phyloP scores from a whole-genome alignment of 768 basidiomycete genomes.

The Xanthoconium stramineum region DNA sequence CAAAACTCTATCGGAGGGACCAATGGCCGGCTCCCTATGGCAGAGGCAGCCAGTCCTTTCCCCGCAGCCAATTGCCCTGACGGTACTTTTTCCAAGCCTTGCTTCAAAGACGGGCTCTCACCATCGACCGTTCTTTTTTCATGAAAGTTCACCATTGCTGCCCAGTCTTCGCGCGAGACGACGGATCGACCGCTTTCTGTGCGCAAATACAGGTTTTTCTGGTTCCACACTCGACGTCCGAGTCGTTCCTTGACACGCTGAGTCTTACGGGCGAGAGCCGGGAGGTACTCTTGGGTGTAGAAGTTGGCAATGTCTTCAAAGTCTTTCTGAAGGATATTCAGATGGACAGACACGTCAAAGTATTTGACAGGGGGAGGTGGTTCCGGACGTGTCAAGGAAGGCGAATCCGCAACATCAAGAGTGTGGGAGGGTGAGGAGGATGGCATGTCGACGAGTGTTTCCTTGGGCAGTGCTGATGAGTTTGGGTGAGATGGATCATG shows the following conservation, averaged over 20 bases:
- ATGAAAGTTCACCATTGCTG: conserved; percentile 46
- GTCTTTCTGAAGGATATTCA: conserved; percentile 54
- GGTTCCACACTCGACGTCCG: conserved; percentile 73
- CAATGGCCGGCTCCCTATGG: background rate
- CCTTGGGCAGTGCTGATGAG: background rate
- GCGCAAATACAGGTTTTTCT: conserved; percentile 53
- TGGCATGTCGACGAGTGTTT: background rate
- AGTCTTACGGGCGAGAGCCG: conserved; percentile 47
- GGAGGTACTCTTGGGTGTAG: conserved; percentile 34
- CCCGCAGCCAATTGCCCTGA: background rate
- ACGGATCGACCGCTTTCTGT: conserved; percentile 27
- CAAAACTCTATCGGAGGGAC: conserved; percentile 21
- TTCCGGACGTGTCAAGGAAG: conserved; percentile 28
- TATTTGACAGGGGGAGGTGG: conserved; percentile 24
- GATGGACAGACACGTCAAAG: conserved; percentile 54
- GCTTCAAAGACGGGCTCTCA: background rate
- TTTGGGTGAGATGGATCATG: conserved; percentile 16
- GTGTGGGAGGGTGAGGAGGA: background rate
- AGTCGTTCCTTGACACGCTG: conserved; percentile 71
- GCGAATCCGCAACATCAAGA: conserved; percentile 6
- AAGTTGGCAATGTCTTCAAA: conserved; percentile 48
- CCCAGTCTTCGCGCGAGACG: conserved; percentile 48
- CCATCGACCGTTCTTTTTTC: background rate
- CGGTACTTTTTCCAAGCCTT: background rate
- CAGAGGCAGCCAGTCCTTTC: conserved; percentile 8